Conservation (phyloP, 257 asterid genomes). For the Ocimum tenuiflorum region DNA sequence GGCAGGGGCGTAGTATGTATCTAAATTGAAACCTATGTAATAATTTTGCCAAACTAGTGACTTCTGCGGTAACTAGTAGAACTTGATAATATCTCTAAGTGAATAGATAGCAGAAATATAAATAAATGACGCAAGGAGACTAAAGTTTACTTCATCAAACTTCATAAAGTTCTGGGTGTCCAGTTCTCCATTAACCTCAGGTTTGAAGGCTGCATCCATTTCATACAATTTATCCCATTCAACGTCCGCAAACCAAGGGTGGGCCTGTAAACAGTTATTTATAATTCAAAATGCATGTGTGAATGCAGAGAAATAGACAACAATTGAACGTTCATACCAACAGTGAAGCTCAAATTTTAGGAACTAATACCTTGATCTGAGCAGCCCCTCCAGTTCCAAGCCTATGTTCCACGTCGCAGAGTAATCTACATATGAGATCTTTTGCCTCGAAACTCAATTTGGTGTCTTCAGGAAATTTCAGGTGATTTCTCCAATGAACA, state of each 20-base stretch:
- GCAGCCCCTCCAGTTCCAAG: conserved; percentile 87
- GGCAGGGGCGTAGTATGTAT: not conserved
- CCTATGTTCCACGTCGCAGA: conserved; percentile 92
- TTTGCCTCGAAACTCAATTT: conserved; percentile 69
- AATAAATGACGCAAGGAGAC: conserved; percentile 1
- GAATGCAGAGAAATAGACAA: not conserved
- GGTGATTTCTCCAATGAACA: conserved; percentile 95
- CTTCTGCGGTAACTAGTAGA: not conserved
- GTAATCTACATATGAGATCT: conserved; percentile 79
- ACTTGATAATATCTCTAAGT: not conserved
- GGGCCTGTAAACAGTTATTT: conserved; percentile 48
- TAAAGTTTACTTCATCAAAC: conserved; percentile 72
- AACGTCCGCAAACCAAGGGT: conserved; percentile 80
- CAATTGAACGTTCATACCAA: not conserved
- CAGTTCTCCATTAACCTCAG: conserved; percentile 87
- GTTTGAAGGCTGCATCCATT: conserved; percentile 94
- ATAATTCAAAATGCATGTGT: conserved; percentile 2
- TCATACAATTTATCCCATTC: conserved; percentile 90
- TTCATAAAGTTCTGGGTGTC: conserved; percentile 96
- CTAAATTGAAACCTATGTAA: not conserved
- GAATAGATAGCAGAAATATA: not conserved
- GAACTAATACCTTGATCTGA: conserved; percentile 64
- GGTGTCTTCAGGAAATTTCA: conserved; percentile 72
- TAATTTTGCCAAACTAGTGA: not conserved
- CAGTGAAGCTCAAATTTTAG: not conserved